A percentile compares a stretch with the other conserved stretches of the same genome.
Conservation (phyloP, 768 basidiomycete genomes). For the Lentinula detonsa region DNA sequence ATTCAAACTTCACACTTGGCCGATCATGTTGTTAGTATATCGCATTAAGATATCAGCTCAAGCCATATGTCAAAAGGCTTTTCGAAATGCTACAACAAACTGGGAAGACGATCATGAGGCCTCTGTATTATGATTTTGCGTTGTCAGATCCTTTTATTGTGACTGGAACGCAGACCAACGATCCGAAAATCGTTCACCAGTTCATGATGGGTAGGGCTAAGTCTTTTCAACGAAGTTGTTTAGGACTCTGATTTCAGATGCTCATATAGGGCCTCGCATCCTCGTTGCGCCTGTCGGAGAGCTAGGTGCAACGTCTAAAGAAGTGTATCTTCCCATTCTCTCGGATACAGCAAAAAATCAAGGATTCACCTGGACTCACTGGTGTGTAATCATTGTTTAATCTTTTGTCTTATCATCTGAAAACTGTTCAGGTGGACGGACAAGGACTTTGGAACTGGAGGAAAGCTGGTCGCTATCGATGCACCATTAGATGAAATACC, state of each 20-base stretch:
- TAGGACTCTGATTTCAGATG: not conserved
- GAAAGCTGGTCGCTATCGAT: conserved; percentile 20
- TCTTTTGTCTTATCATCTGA: not conserved
- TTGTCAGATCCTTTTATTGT: conserved; percentile 20
- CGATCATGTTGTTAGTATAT: conserved; percentile 20
- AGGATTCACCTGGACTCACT: conserved; percentile 6
- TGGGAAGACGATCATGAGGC: conserved; percentile 24
- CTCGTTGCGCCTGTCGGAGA: conserved; percentile 28
- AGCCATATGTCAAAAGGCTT: conserved; percentile 24
- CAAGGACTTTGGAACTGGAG: conserved; percentile 21
- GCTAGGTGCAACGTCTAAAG: conserved; percentile 18
- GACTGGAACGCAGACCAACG: conserved; percentile 19
- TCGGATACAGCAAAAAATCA: not conserved
- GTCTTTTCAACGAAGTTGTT: not conserved
- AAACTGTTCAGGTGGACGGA: conserved; percentile 25
- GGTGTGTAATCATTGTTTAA: conserved; percentile 14
- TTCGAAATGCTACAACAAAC: conserved; percentile 25
- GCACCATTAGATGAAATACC: conserved; percentile 26
- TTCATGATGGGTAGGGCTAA: conserved; percentile 25
- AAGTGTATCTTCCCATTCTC: conserved; percentile 17
- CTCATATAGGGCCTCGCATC: conserved; percentile 19
- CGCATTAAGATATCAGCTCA: conserved; percentile 27
- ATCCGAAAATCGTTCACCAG: conserved; percentile 23
- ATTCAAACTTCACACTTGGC: not conserved
- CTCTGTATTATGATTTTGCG: conserved; percentile 27